Base-by-base conservation (phyloP, 1,284 basidiomycete genomes). In the Boletus subluridellus region DNA sequence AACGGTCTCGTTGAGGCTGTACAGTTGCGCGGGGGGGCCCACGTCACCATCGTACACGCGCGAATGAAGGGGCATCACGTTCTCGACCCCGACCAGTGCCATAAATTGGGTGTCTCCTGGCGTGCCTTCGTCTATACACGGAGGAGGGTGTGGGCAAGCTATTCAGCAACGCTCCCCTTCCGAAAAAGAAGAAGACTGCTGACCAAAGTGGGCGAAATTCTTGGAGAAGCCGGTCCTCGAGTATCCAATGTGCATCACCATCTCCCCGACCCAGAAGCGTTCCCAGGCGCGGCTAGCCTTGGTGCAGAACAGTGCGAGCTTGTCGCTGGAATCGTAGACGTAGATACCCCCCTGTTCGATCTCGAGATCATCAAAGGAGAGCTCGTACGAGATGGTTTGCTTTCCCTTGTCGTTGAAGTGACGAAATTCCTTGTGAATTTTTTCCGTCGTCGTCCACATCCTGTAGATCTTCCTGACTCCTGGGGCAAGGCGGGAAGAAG, bases 261-360 rank as follows among this genome's bases (percentile, higher is more conserved):
- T 85, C 66, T 86, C 82, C 12, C 81, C 82, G 8, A 83, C 82
- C 63, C 79, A 82, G 71, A 79, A 68, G 81, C 84, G 66, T 79
- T 81, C 1, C 83, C 84, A 66, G 30, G 65, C 54, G 3, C 74
- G 67, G 51, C 82, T 82, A 4, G 71, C 69, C 59, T 77, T 78
- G 21, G 81, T 81, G 64, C 86, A 85, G 61, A 82, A 78, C 64
- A 86, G 81, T 74, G 77, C 78, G 34, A 85, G 66, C 30, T 77
- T 65, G 3, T 65, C 60, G 45, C 83, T 83, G 66, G 81, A 81
- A 66, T 86, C 85, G 14, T 85, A 73, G 24, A 86, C 76, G 65
- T 83, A 85, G 1, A 82, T 82, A 48, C 83, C 81, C 11, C 83
- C 84, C 56, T 77, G 76, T 6, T 79, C 69, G 52, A 85, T 70